Percentiles rank a stretch among this genome's conserved stretches.
These are phyloP conservation scores for Skeletonema marinoi DNA, from an alignment of 108 stramenopile genomes.

Conservation along the genomic window DNA sequence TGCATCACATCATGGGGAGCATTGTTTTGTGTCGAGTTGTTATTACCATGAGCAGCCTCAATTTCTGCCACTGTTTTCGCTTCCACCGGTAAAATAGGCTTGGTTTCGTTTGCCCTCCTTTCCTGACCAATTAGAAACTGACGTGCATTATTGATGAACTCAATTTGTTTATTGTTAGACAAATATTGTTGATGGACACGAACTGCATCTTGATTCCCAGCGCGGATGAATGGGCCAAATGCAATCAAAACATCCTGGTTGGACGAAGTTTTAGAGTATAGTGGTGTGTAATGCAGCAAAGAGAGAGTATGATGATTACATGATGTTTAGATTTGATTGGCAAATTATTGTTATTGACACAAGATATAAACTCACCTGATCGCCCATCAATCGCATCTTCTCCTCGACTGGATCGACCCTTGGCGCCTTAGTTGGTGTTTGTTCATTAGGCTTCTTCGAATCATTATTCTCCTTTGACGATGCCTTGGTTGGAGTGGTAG, in stretches of 20 bases:
- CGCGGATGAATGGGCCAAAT: conserved; percentile 71
- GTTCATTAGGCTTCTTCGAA: neutral
- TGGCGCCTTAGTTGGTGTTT: neutral
- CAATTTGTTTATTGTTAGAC: conserved; percentile 43
- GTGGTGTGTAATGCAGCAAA: too few relatives aligned
- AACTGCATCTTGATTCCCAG: conserved; percentile 58
- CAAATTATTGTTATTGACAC: neutral
- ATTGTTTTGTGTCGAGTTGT: neutral
- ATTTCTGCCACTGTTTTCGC: conserved; percentile 6
- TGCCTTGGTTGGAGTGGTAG: conserved; percentile 25
- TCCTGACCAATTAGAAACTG: conserved; percentile 47
- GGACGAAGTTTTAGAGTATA: neutral
- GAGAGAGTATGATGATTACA: neutral
- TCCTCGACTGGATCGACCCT: conserved; percentile 25
- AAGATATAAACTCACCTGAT: conserved; percentile 16
- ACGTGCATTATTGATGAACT: conserved; percentile 64
- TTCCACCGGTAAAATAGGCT: neutral
- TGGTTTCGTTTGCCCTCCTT: conserved; percentile 7
- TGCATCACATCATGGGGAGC: neutral
- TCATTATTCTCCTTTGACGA: conserved; percentile 3
- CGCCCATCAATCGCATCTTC: conserved; percentile 17
- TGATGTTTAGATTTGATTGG: neutral
- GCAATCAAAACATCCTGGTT: conserved; percentile 68
- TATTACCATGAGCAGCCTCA: conserved; percentile 3
- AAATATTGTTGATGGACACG: conserved; percentile 73